These are phyloP conservation scores for Bruguiera gymnorhiza DNA, from an alignment of 345 rosid species.

Conservation along the genomic window DNA sequence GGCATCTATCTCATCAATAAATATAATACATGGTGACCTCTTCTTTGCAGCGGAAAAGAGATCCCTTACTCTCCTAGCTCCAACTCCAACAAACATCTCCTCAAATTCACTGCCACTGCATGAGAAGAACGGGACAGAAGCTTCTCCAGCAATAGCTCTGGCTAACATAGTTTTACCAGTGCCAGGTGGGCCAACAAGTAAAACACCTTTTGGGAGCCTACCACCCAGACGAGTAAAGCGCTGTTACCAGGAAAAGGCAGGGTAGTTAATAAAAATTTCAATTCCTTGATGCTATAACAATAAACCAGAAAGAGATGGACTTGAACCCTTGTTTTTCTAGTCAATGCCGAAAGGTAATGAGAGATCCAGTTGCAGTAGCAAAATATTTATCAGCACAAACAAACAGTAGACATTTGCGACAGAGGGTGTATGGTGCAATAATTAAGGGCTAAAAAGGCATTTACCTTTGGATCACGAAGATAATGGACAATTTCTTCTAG, in stretches of 20 bases:
- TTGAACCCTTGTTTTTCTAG: too few species aligned
- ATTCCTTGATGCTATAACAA: too few species aligned
- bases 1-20: slow-evolving; percentile 98
- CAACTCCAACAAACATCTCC: slow-evolving; percentile 99
- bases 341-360: too few species aligned
- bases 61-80: slow-evolving; percentile 97
- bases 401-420: too few species aligned
- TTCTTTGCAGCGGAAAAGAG: slow-evolving; percentile 98
- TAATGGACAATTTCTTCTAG: slow-evolving; percentile 95
- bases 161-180: slow-evolving; percentile 99
- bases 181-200: slow-evolving; percentile 98
- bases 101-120: slow-evolving; percentile 99
- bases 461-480: slow-evolving; percentile 97
- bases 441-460: slow-evolving; percentile 1
- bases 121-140: slow-evolving; percentile 97
- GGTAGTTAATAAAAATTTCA: too few species aligned
- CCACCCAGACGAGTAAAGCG: slow-evolving; percentile 14
- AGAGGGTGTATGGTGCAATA: neutral
- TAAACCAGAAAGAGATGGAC: too few species aligned
- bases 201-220: slow-evolving; percentile 95
- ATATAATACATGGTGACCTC: slow-evolving; percentile 91
- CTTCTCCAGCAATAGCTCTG: slow-evolving; percentile 98
- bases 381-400: too few species aligned
- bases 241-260: too few species aligned
- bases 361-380: too few species aligned